Percentiles rank a stretch among this genome's conserved stretches.
Evolutionary conservation across 2,329 filamentous ascomycete genomes (phyloP).

Genomic region (Aspergillus pseudoviridinutans): DNA sequence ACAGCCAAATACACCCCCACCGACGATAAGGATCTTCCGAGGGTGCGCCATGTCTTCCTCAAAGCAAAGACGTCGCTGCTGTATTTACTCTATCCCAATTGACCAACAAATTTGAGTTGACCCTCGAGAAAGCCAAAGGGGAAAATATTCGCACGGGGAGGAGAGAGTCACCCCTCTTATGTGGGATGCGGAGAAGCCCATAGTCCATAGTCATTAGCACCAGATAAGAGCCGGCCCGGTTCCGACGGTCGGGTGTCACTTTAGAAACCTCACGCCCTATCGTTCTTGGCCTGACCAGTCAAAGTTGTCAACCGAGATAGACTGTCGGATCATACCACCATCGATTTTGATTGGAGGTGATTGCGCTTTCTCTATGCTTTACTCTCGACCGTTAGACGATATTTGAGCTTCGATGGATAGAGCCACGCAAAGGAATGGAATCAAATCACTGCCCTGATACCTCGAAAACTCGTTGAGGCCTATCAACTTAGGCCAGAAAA

Average conservation of each 20-base stretch:
- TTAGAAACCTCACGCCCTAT: background rate
- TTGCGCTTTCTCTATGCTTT: background rate
- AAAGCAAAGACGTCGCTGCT: background rate
- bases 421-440: background rate
- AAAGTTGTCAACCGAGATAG: background rate
- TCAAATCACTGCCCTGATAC: background rate
- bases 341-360: background rate
- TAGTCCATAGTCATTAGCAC: background rate
- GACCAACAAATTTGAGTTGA: background rate
- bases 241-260: background rate
- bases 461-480: background rate
- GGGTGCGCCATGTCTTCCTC: conserved; percentile 27
- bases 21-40: conserved; percentile 38
- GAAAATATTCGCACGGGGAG: background rate
- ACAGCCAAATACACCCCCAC: conserved; percentile 43
- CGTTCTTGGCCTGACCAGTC: conserved; percentile 4
- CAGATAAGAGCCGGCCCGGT: background rate
- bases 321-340: background rate
- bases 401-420: background rate
- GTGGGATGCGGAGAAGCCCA: background rate
- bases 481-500: too few relatives aligned
- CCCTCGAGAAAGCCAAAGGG: background rate
- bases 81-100: background rate
- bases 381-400: background rate
- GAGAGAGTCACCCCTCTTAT: background rate